phyloP scores from a whole-genome alignment of 768 basidiomycete genomes.

The Mycena indigotica region DNA sequence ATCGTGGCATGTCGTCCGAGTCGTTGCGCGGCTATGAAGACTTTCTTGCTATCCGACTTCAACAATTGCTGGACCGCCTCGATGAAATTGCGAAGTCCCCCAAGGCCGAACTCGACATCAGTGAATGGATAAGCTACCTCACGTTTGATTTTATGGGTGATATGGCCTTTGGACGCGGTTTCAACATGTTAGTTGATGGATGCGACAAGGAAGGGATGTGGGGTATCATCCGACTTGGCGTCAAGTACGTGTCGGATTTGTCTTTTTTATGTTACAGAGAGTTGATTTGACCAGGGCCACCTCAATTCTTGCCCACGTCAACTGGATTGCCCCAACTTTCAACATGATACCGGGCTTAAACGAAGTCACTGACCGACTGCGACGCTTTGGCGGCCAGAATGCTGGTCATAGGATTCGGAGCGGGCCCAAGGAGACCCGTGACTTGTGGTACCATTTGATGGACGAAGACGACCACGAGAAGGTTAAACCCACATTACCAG shows the following conservation, averaged over 20 bases:
- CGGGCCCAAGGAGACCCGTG: slow-evolving; percentile 25
- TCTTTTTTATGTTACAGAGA: too few species aligned
- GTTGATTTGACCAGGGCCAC: slow-evolving; percentile 33
- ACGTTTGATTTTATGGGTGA: too few species aligned
- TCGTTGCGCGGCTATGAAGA: slow-evolving; percentile 50
- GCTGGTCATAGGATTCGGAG: slow-evolving; percentile 7
- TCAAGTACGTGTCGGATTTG: too few species aligned
- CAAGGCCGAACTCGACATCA: slow-evolving; percentile 38
- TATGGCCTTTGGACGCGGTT: slow-evolving; percentile 27
- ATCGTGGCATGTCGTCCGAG: slow-evolving; percentile 43
- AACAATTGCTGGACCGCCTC: not conserved
- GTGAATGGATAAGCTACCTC: slow-evolving; percentile 41
- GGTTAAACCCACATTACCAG: not conserved
- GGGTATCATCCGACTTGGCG: slow-evolving; percentile 43
- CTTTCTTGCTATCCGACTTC: slow-evolving; percentile 15
- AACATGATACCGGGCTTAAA: slow-evolving; percentile 10
- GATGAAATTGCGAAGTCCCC: slow-evolving; percentile 36
- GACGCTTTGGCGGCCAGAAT: slow-evolving; percentile 1
- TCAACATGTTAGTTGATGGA: slow-evolving; percentile 36
- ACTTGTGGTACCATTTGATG: not conserved
- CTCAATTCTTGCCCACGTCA: slow-evolving; percentile 38
- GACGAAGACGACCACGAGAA: not conserved
- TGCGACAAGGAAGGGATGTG: slow-evolving; percentile 48
- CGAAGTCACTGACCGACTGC: slow-evolving; percentile 5
- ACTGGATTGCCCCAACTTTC: slow-evolving; percentile 5